Evolutionary conservation across 306 rosid species (phyloP).

Genomic region (Trifolium subterraneum): DNA sequence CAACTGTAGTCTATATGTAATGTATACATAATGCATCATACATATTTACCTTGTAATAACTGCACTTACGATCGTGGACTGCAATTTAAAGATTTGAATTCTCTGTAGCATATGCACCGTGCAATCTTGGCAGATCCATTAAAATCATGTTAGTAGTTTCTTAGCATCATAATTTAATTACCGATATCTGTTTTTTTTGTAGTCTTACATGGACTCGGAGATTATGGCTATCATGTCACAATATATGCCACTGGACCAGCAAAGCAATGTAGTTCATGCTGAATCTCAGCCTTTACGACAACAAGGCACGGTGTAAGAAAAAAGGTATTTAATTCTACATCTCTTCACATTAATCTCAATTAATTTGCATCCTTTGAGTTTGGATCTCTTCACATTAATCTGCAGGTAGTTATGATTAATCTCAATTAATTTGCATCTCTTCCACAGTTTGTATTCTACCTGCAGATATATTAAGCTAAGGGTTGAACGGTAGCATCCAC

Average conservation of each 20-base stretch:
- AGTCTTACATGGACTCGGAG: constrained; percentile 99
- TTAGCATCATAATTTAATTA: neutral
- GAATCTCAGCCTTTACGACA: constrained; percentile 68
- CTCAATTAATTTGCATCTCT: neutral
- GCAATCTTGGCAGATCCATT: neutral
- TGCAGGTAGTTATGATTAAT: no score
- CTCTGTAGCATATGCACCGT: neutral
- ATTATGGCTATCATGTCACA: constrained; percentile 97
- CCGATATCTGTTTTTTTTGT: neutral
- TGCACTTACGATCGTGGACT: neutral
- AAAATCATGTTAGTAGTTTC: neutral
- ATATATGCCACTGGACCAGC: constrained; percentile 93
- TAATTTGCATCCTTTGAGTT: neutral
- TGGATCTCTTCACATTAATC: constrained; percentile 19
- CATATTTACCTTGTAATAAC: neutral
- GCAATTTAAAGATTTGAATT: neutral
- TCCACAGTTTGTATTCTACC: neutral
- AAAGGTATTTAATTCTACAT: constrained; percentile 47
- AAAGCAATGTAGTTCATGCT: constrained; percentile 56
- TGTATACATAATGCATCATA: neutral
- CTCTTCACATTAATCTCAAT: constrained; percentile 12
- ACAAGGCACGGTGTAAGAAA: constrained; percentile 50
- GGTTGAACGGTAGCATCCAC: neutral
- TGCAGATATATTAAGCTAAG: constrained; percentile 25
- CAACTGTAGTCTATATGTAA: constrained; percentile 6